Percentiles rank a stretch among this genome's conserved stretches.
Conservation (phyloP, 2,329 filamentous ascomycete species). For the Exophiala aquamarina region DNA sequence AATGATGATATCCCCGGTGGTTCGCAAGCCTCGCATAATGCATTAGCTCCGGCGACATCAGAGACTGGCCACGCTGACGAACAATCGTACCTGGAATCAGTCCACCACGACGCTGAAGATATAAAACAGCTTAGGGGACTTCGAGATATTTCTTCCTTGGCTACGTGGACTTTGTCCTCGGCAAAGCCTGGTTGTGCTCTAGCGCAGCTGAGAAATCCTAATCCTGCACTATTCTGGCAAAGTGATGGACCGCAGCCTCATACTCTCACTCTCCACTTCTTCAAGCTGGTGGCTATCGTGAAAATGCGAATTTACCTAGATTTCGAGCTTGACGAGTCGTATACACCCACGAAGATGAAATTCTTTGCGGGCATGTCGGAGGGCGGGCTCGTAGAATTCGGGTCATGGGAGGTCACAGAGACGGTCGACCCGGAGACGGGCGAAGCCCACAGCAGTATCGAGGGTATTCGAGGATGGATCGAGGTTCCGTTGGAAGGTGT, state of each 20-base stretch:
- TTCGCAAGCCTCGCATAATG: conserved; percentile 21
- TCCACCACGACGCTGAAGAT: conserved; percentile 27
- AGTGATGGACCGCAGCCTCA: conserved; percentile 67
- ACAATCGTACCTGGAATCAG: conserved; percentile 24
- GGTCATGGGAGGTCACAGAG: conserved; percentile 72
- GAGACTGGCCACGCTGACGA: conserved; percentile 21
- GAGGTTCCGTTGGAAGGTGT: conserved; percentile 72
- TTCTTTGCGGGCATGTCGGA: conserved; percentile 88
- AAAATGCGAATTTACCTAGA: conserved; percentile 66
- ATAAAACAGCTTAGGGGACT: conserved; percentile 34
- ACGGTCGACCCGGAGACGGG: conserved; percentile 46
- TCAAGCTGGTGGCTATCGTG: conserved; percentile 53
- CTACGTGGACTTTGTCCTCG: conserved; percentile 65
- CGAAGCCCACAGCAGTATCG: conserved; percentile 26
- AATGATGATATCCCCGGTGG: conserved; percentile 13
- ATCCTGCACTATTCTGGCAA: conserved; percentile 62
- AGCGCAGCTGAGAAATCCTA: conserved; percentile 58
- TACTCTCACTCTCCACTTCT: conserved; percentile 63
- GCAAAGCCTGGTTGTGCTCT: conserved; percentile 64
- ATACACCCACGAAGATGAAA: conserved; percentile 89
- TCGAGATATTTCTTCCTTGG: conserved; percentile 64
- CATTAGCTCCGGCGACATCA: conserved; percentile 16
- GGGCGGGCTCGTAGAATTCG: conserved; percentile 88
- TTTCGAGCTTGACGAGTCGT: conserved; percentile 90
- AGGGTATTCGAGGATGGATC: conserved; percentile 71